These are phyloP conservation scores for Stachybotrys echinatus DNA, from an alignment of 2,329 filamentous ascomycete species.

Conservation along the genomic window DNA sequence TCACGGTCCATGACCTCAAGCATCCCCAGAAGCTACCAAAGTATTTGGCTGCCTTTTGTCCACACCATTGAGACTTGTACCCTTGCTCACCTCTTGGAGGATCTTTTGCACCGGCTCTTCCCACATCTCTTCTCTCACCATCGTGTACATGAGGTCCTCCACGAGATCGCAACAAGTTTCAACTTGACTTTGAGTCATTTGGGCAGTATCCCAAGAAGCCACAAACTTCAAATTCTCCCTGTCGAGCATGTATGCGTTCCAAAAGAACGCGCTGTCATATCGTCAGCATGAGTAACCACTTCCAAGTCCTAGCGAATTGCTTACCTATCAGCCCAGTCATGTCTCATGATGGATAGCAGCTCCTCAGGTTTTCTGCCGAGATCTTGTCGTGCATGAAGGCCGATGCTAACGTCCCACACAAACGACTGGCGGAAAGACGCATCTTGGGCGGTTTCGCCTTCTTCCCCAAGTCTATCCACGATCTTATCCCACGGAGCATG, in stretches of 20 bases:
- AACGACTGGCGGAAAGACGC: constrained; percentile 31
- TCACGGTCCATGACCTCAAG: too few species aligned
- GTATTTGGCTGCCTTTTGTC: too few species aligned
- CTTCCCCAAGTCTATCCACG: constrained; percentile 22
- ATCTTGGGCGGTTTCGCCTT: constrained; percentile 21
- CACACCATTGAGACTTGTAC: too few species aligned
- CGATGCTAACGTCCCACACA: constrained; percentile 31
- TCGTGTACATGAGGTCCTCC: constrained; percentile 17
- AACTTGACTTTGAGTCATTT: constrained; percentile 26
- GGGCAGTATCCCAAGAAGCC: constrained; percentile 34
- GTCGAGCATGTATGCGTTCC: constrained; percentile 32
- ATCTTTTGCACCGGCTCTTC: background rate
- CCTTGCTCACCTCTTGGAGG: too few species aligned
- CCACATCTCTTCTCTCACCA: background rate
- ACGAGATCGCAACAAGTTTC: constrained; percentile 23
- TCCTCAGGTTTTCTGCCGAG: constrained; percentile 12
- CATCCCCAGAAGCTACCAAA: too few species aligned
- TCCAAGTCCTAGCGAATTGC: constrained; percentile 3
- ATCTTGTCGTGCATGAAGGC: constrained; percentile 13
- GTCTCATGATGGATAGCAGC: constrained; percentile 23
- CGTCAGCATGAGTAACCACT: background rate
- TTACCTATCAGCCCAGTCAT: constrained; percentile 34
- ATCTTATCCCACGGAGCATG: constrained; percentile 30
- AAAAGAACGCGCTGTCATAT: constrained; percentile 23
- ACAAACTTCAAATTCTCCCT: constrained; percentile 25